Evolutionary conservation across 192 early-diverging fungal genomes (phyloP).

Genomic region (Dimargaris cristalligena): DNA sequence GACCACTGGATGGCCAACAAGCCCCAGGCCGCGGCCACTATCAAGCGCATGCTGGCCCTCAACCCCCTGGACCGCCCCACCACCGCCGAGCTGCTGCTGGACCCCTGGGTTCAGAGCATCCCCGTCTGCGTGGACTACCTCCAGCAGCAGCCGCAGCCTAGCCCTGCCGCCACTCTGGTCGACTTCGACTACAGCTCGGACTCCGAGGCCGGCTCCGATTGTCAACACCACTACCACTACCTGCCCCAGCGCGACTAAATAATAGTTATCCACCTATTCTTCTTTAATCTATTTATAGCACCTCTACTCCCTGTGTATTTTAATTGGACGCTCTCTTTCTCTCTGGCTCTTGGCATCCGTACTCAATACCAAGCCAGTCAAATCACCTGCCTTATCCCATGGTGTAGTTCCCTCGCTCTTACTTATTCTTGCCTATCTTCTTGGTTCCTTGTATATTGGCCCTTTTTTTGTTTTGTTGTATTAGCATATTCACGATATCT

Average conservation of each 20-base stretch:
- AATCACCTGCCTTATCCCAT: too few species aligned
- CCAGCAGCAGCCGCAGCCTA: not conserved
- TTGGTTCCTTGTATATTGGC: too few species aligned
- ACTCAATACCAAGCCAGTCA: too few species aligned
- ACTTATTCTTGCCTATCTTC: too few species aligned
- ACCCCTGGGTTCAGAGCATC: conserved; percentile 47
- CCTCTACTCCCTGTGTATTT: not conserved
- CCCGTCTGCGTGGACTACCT: conserved; percentile 1
- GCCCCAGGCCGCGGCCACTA: conserved; percentile 11
- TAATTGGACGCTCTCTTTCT: too few species aligned
- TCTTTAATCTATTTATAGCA: not conserved
- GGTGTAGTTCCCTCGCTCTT: too few species aligned
- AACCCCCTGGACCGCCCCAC: conserved; percentile 53
- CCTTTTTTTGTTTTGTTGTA: too few species aligned
- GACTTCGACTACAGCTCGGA: not conserved
- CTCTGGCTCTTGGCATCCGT: too few species aligned
- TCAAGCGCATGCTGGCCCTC: conserved; percentile 56
- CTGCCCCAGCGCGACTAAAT: not conserved
- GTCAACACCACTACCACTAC: not conserved
- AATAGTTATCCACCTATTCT: not conserved
- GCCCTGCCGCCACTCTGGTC: not conserved
- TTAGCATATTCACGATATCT: too few species aligned
- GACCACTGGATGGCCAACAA: conserved; percentile 30
- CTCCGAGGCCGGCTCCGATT: not conserved
- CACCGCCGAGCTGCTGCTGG: conserved; percentile 53